Evolutionary conservation across 1,139 yeast genomes (phyloP).

Genomic region (Debaryomycetaceae sp.): DNA sequence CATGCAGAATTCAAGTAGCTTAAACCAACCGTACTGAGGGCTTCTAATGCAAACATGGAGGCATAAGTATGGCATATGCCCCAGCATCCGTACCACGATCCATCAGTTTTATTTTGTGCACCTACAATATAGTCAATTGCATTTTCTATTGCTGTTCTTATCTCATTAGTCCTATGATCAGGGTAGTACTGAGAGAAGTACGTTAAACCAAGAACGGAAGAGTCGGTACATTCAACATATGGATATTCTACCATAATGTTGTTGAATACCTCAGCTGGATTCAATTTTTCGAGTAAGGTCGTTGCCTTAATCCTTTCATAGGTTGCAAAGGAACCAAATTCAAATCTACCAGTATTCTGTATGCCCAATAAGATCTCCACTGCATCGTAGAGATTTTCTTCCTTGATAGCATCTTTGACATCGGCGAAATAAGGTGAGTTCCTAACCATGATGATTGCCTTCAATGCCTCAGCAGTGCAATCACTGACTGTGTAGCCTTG

Average conservation of each 20-base stretch:
- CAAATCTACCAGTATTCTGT: constrained; percentile 77
- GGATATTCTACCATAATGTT: constrained; percentile 99
- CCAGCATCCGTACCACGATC: constrained; percentile 99
- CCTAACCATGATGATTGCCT: constrained; percentile 90
- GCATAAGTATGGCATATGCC: constrained; percentile 97
- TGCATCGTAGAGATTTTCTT: constrained; percentile 57
- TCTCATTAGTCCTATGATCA: constrained; percentile 62
- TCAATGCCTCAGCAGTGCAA: constrained; percentile 94
- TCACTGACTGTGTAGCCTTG: constrained; percentile 98
- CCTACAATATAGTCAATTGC: constrained; percentile 71
- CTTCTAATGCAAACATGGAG: constrained; percentile 96
- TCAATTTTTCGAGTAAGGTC: constrained; percentile 67
- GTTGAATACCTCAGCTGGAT: constrained; percentile 98
- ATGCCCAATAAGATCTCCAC: constrained; percentile 57
- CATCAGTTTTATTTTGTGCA: constrained; percentile 65
- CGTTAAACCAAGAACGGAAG: constrained; percentile 83
- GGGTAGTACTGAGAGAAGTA: constrained; percentile 66
- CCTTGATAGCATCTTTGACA: constrained; percentile 46
- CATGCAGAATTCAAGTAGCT: constrained; percentile 57
- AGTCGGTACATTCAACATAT: constrained; percentile 96
- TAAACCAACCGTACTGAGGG: constrained; percentile 67
- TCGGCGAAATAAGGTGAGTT: constrained; percentile 48
- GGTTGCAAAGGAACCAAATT: constrained; percentile 89
- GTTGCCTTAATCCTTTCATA: constrained; percentile 87
- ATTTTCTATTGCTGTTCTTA: constrained; percentile 61